Evolutionary conservation across 2,329 filamentous ascomycete species (phyloP).

Genomic region (Monilinia fructicola): DNA sequence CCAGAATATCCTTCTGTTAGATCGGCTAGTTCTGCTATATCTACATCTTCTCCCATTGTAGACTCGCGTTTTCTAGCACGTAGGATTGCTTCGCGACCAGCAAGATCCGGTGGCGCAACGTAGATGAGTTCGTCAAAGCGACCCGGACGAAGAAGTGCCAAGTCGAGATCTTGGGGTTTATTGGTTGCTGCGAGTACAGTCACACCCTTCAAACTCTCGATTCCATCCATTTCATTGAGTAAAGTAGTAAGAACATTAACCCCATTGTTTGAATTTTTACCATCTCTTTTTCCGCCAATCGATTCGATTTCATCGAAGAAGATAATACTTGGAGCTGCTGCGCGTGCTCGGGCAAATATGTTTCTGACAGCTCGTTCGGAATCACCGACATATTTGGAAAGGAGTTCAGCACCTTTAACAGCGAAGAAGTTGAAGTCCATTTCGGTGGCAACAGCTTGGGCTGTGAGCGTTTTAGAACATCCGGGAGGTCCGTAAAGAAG

Average conservation of each 20-base stretch:
- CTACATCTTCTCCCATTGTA: conserved; percentile 61
- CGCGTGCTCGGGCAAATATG: conserved; percentile 79
- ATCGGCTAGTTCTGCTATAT: conserved; percentile 61
- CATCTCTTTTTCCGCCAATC: conserved; percentile 56
- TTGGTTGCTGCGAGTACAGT: conserved; percentile 91
- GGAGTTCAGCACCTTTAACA: conserved; percentile 88
- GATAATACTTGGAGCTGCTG: conserved; percentile 87
- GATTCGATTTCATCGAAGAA: conserved; percentile 98
- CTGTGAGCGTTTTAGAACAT: conserved; percentile 90
- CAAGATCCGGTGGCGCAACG: conserved; percentile 74
- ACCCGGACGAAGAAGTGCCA: conserved; percentile 80
- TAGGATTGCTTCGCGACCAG: conserved; percentile 76
- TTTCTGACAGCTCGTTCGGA: conserved; percentile 83
- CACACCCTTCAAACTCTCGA: conserved; percentile 79
- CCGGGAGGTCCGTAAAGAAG: conserved; percentile 90
- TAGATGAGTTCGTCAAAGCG: conserved; percentile 84
- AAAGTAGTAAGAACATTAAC: conserved; percentile 87
- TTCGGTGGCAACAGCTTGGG: conserved; percentile 87
- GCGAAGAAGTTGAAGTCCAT: conserved; percentile 91
- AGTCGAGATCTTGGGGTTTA: conserved; percentile 80
- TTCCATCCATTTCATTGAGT: conserved; percentile 94
- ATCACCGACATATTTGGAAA: conserved; percentile 97
- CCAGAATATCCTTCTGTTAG: conserved; percentile 78
- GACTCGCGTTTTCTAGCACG: conserved; percentile 63
- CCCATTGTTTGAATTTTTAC: conserved; percentile 50